These are phyloP conservation scores for Dryas alaskensis DNA, from an alignment of 306 rosid species.

Conservation along the genomic window DNA sequence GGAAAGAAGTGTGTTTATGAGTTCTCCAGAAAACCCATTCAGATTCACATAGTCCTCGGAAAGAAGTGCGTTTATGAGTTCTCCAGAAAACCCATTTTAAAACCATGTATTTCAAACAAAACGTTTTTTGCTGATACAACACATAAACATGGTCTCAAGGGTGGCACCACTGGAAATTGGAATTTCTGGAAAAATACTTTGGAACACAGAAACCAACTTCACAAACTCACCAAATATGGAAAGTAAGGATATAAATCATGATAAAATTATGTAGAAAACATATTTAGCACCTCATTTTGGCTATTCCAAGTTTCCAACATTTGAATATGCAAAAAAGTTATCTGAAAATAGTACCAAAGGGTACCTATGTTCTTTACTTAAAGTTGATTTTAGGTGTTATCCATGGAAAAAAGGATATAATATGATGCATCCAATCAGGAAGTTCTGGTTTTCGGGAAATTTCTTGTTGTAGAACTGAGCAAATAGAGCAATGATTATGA, in stretches of 20 bases:
- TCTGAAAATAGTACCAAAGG: too few relatives aligned
- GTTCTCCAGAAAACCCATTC: neutral
- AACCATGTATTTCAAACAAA: neutral
- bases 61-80: neutral
- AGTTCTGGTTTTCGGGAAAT: slow-evolving; percentile 15
- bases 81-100: neutral
- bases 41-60: neutral
- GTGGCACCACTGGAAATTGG: neutral
- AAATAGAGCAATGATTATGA: slow-evolving; percentile 18
- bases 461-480: slow-evolving; percentile 26
- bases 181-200: neutral
- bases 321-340: neutral
- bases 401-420: slow-evolving; percentile 12
- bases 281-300: neutral
- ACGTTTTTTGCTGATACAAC: neutral
- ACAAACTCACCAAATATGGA: neutral
- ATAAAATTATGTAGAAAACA: neutral
- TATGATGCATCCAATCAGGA: slow-evolving; percentile 18
- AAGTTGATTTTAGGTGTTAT: too few relatives aligned
- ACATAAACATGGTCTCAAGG: neutral
- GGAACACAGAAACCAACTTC: neutral
- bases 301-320: neutral
- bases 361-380: too few relatives aligned
- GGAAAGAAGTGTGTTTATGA: neutral
- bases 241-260: neutral